Evolutionary conservation across 2,329 filamentous ascomycete species (phyloP).

Genomic region (Aspergillus pseudonomiae): DNA sequence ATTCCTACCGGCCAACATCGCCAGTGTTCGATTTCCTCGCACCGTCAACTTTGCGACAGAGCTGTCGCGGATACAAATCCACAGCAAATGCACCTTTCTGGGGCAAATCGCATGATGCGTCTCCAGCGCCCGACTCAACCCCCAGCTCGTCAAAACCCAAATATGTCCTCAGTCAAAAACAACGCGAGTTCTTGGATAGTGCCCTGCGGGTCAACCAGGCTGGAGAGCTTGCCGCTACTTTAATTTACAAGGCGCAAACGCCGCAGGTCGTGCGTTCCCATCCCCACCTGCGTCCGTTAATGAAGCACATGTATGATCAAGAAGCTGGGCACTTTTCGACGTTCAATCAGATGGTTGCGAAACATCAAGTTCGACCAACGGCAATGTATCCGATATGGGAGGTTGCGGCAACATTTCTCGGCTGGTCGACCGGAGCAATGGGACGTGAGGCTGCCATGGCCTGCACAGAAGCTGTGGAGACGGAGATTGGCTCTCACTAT

Average conservation of each 20-base stretch:
- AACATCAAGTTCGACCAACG: conserved; percentile 88
- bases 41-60: conserved; percentile 30
- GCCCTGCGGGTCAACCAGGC: conserved; percentile 96
- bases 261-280: conserved; percentile 77
- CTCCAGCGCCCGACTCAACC: conserved; percentile 25
- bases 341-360: conserved; percentile 81
- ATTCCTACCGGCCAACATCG: conserved; percentile 18
- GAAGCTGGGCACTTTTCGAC: conserved; percentile 84
- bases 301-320: conserved; percentile 98
- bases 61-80: conserved; percentile 29
- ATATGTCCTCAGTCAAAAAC: conserved; percentile 67
- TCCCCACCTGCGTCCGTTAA: conserved; percentile 84
- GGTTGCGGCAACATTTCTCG: conserved; percentile 74
- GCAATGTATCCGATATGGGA: conserved; percentile 92
- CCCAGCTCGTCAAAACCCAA: conserved; percentile 33
- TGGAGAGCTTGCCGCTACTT: conserved; percentile 91
- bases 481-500: conserved; percentile 95
- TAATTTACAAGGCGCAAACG: conserved; percentile 90
- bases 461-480: conserved; percentile 97
- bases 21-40: conserved; percentile 42
- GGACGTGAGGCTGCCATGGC: conserved; percentile 96
- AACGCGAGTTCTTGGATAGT: conserved; percentile 74
- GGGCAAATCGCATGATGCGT: neutral
- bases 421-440: conserved; percentile 87
- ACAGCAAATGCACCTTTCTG: conserved; percentile 33